Conservation (phyloP, 495 filamentous ascomycete genomes). For the Oidiodendron maius region DNA sequence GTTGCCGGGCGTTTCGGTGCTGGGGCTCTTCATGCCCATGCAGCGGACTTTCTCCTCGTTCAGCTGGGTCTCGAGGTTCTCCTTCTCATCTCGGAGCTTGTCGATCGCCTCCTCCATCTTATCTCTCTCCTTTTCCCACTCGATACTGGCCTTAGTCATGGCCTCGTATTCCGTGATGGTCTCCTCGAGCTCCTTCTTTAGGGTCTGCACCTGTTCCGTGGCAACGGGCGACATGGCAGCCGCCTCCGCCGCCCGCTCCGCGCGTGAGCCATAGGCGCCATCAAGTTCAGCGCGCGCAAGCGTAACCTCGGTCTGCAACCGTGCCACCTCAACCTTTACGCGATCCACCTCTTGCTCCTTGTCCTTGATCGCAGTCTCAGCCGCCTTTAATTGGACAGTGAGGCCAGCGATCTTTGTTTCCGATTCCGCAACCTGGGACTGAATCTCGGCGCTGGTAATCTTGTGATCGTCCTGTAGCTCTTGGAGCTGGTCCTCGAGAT, state of each 20-base stretch:
- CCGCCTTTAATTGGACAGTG: constrained; percentile 28
- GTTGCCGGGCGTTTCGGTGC: constrained; percentile 34
- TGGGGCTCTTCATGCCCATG: constrained; percentile 53
- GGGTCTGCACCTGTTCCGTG: constrained; percentile 52
- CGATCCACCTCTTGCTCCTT: constrained; percentile 60
- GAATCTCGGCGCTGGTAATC: constrained; percentile 21
- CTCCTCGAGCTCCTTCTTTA: constrained; percentile 59
- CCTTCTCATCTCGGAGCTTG: constrained; percentile 60
- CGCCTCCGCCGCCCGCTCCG: constrained; percentile 71
- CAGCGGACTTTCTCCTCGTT: constrained; percentile 67
- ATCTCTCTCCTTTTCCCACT: constrained; percentile 80
- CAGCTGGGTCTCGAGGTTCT: constrained; percentile 59
- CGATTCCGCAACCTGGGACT: constrained; percentile 21
- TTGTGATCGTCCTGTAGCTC: constrained; percentile 32
- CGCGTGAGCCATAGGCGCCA: constrained; percentile 77
- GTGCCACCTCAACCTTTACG: constrained; percentile 76
- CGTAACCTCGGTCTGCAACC: constrained; percentile 84
- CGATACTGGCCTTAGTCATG: constrained; percentile 78
- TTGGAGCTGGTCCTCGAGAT: constrained; percentile 35
- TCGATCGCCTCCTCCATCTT: constrained; percentile 71
- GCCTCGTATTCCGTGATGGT: constrained; percentile 82
- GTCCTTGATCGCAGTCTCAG: constrained; percentile 12
- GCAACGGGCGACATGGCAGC: constrained; percentile 60
- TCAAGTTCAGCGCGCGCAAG: constrained; percentile 93
- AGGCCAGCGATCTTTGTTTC: constrained; percentile 30